A percentile compares a stretch with the other conserved stretches of the same genome.
Evolutionary conservation across 1,139 yeast genomes (phyloP).

Genomic region (Hemisphaericaspora subhashii): DNA sequence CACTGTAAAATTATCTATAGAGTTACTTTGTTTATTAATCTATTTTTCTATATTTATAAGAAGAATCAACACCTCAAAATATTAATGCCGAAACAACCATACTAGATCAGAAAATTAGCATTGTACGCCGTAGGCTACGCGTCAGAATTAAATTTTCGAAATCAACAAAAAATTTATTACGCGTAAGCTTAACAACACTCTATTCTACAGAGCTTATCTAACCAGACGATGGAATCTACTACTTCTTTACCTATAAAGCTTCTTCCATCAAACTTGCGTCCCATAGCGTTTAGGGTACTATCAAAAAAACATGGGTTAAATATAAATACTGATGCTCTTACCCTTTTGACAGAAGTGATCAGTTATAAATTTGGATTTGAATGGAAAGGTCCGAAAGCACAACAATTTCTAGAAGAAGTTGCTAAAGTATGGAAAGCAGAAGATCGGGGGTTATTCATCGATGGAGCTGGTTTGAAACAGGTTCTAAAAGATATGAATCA

Average conservation of each 20-base stretch:
- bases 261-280: constrained; percentile 80
- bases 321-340: constrained; percentile 81
- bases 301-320: constrained; percentile 93
- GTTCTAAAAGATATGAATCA: constrained; percentile 52
- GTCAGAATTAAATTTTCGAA: too few species aligned
- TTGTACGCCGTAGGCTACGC: too few species aligned
- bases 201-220: background rate
- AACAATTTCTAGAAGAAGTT: constrained; percentile 71
- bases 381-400: constrained; percentile 75
- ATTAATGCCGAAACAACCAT: too few species aligned
- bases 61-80: too few species aligned
- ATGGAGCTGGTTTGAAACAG: constrained; percentile 64
- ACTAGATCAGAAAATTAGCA: too few species aligned
- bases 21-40: too few species aligned
- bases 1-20: too few species aligned
- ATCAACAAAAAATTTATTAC: background rate
- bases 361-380: constrained; percentile 80
- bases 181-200: background rate
- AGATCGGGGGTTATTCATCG: constrained; percentile 82
- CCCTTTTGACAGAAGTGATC: constrained; percentile 66
- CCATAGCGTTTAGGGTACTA: constrained; percentile 83
- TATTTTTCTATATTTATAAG: too few species aligned
- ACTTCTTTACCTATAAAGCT: constrained; percentile 64
- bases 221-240: constrained; percentile 7
- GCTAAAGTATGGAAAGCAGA: constrained; percentile 86